A percentile compares a stretch with the other conserved stretches of the same genome.
Evolutionary conservation across 257 asterid species (phyloP).

Genomic region (Plantago major): DNA sequence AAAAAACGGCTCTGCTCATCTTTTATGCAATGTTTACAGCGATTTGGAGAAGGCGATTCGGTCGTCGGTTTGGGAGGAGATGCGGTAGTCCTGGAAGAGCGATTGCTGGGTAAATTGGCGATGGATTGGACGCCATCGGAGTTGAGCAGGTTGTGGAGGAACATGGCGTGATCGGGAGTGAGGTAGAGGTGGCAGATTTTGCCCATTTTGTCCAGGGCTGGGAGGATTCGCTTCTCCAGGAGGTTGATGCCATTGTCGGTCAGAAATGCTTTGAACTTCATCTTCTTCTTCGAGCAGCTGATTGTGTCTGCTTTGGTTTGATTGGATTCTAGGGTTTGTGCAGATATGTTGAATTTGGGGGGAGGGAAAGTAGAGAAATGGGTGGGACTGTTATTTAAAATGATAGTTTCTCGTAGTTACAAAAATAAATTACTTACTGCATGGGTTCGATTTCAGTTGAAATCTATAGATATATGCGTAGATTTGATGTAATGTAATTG

Average conservation of each 20-base stretch:
- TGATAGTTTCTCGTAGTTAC: no score
- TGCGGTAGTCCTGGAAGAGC: constrained; percentile 72
- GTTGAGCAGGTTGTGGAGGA: constrained; percentile 97
- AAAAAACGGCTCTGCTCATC: no score
- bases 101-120: constrained; percentile 66
- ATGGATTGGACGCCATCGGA: constrained; percentile 80
- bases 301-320: no score
- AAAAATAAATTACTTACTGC: no score
- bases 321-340: no score
- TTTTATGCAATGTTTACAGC: no score
- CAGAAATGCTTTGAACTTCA: constrained; percentile 84
- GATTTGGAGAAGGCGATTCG: constrained; percentile 69
- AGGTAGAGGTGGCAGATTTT: constrained; percentile 64
- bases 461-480: no score
- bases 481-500: no score
- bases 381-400: no score
- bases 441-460: no score
- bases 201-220: constrained; percentile 83
- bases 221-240: constrained; percentile 76
- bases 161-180: constrained; percentile 65
- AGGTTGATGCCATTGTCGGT: constrained; percentile 75
- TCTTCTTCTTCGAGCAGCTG: constrained; percentile 3
- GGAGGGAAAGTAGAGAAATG: no score
- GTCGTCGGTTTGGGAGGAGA: constrained; percentile 73
- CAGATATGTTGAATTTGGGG: no score